A percentile compares a stretch with the other conserved stretches of the same genome.
Conservation (phyloP, 345 rosid species). For the Eucalyptus brandiana region DNA sequence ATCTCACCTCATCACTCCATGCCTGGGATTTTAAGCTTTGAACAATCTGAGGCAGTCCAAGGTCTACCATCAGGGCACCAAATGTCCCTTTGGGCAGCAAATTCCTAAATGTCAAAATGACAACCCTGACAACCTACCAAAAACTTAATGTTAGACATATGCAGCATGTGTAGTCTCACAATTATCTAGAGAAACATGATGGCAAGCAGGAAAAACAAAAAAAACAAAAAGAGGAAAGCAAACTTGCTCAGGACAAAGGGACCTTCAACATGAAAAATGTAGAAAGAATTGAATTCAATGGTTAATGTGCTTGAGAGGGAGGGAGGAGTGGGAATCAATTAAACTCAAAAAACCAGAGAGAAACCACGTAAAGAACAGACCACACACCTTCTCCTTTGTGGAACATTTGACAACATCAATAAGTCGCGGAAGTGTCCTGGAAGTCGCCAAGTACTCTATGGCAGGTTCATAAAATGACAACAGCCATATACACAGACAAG, state of each 20-base stretch:
- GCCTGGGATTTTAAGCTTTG: conserved; percentile 89
- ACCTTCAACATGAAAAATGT: not conserved
- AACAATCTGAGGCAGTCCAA: conserved; percentile 84
- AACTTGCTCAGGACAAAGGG: not conserved
- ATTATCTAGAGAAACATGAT: not conserved
- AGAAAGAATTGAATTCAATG: not conserved
- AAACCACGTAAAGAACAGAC: not conserved
- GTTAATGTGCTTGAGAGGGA: not conserved
- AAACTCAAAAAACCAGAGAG: not conserved
- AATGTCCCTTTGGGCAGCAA: conserved; percentile 75
- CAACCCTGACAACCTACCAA: conserved; percentile 87
- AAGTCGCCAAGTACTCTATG: conserved; percentile 73
- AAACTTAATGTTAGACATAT: not conserved
- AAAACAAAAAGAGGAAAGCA: not conserved
- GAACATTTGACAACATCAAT: conserved; percentile 81
- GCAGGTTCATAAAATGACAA: conserved; percentile 93
- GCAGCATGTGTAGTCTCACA: not conserved
- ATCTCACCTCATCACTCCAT: conserved; percentile 95
- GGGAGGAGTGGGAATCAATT: not conserved
- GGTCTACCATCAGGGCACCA: conserved; percentile 96
- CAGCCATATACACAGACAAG: conserved; percentile 94
- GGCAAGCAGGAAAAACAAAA: not conserved
- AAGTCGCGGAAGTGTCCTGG: conserved; percentile 69
- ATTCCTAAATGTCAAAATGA: conserved; percentile 70
- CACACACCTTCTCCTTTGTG: conserved; percentile 82